Base-by-base conservation (phyloP, 148 eudicot genomes). In the Vaccinium macrocarpon region DNA sequence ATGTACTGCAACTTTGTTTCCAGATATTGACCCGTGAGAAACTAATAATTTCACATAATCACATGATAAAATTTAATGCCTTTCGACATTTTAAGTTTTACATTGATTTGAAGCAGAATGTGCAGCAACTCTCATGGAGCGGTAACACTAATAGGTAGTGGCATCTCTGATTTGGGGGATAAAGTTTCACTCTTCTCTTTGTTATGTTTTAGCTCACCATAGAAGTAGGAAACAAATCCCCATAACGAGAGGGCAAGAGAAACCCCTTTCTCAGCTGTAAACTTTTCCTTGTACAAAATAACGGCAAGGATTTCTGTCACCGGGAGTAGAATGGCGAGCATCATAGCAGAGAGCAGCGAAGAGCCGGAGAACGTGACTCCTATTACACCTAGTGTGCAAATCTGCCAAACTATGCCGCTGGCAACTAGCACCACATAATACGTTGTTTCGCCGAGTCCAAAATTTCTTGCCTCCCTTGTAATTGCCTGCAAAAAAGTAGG, bases 231-330 rank as follows among this genome's bases (percentile, higher is more conserved):
- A 61, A 21, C 66, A 61, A 61, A 61, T 61, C 66, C 66, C 66
- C 66, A 61, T 61, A 61, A 23, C 9, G 66, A 19, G 12, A 61
- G 66, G 7, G 21, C 10, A n/a, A 61, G 66, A 61, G 66, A 61
- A 61, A 61, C 25, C 27, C 66, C 66, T 21, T 61, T 61, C 66
- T 61, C 66, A 1, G 25, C 66, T 61, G 66, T 61, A 21, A 61
- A 61, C 66, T 61, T 61, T 21, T 61, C 66, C 1, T 21, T 21
- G 10, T 6, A 61, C 25, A 61, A 21, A 64, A 91, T 52, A 2
- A 91, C 81, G 16, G 90, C 93, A 64, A 85, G 25, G 27, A 91
- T 77, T 48, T 91, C 93, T 2, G 91, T 89, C 5, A 88, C 53
- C 0, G 93, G 93, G 6, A 91, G 86, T 2, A 86, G 82, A 50